Evolutionary conservation across 108 stramenopile genomes (phyloP), one percentile per base, ranked within the genome.

Genomic region (Nannochloropsis salina): DNA sequence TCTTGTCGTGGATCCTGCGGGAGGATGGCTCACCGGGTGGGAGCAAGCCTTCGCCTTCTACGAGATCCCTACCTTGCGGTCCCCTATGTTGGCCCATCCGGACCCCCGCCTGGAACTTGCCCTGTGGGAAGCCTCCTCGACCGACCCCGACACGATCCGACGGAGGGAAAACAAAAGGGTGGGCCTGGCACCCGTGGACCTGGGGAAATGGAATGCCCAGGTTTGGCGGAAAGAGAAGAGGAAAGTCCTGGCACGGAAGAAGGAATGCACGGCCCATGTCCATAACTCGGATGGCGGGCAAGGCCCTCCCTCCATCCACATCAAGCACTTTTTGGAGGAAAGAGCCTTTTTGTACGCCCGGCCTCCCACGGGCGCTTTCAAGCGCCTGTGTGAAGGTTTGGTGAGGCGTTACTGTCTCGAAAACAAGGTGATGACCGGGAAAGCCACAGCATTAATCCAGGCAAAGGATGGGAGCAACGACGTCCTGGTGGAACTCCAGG

Each of bases 31-130:
- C 4, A 74, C 15, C n/a, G 61, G 61, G n/a, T 74, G 61, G 61
- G n/a, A n/a, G 15, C 61, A 74, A 74, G 61, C 61, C 61, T 74
- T 74, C n/a, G 61, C 61, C n/a, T 74, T 74, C 61, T 74, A n/a
- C 61, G 61, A 74, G 61, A 74, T 74, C 61, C 61, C 61, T n/a
- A 74, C 61, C 61, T 74, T 74, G 61, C 61, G 61, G 15, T 74
- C 61, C 20, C 61, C 61, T n/a, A 74, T 74, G 61, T n/a, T 74
- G 61, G 61, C 61, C 61, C 61, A 74, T 74, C 61, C 61, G 20
- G 61, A 74, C 8, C 61, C 61, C n/a, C 61, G 61, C 61, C 15
- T n/a, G 3, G 61, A 74, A n/a, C 61, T 74, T 15, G 61, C 61
- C 15, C n/a, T 74, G 61, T 74, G 15, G 20, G 61, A 74, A 74